Percentiles rank a stretch among this genome's conserved stretches.
Evolutionary conservation across 2,329 filamentous ascomycete species (phyloP).

Genomic region (Pseudogymnoascus sp.): DNA sequence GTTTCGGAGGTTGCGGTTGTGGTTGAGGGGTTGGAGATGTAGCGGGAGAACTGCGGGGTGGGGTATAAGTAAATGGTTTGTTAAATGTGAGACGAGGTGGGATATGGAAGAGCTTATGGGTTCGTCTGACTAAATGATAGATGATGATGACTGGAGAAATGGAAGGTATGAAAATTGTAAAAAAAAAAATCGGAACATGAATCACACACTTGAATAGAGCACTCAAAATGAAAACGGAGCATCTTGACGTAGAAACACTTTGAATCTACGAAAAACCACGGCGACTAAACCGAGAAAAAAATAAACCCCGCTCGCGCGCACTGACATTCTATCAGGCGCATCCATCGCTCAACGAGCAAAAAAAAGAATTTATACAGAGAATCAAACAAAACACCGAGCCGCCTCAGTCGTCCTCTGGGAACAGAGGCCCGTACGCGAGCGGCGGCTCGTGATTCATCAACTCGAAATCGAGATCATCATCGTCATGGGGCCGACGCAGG

Average conservation of each 20-base stretch:
- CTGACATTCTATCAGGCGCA: constrained; percentile 6
- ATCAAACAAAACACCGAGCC: background rate
- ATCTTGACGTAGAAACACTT: constrained; percentile 6
- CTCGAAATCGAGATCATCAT: constrained; percentile 31
- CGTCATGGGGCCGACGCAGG: constrained; percentile 16
- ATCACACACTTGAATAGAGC: constrained; percentile 6
- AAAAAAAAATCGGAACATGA: background rate
- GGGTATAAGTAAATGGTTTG: constrained; percentile 11
- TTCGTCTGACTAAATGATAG: background rate
- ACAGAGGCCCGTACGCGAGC: constrained; percentile 5
- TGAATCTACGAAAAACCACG: constrained; percentile 5
- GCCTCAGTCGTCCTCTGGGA: background rate
- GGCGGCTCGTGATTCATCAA: constrained; percentile 28
- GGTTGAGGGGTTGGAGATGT: constrained; percentile 28
- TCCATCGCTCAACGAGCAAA: background rate
- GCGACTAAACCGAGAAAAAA: constrained; percentile 1
- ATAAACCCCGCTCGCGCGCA: background rate
- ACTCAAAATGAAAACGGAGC: background rate
- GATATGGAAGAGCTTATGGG: background rate
- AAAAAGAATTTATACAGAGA: background rate
- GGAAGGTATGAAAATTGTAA: background rate
- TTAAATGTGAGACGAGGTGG: background rate
- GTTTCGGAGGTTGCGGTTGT: constrained; percentile 29
- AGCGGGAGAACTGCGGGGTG: constrained; percentile 26
- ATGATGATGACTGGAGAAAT: background rate